phyloP scores from a whole-genome alignment of 139 green algal species.

The Yamagishiella unicocca region DNA sequence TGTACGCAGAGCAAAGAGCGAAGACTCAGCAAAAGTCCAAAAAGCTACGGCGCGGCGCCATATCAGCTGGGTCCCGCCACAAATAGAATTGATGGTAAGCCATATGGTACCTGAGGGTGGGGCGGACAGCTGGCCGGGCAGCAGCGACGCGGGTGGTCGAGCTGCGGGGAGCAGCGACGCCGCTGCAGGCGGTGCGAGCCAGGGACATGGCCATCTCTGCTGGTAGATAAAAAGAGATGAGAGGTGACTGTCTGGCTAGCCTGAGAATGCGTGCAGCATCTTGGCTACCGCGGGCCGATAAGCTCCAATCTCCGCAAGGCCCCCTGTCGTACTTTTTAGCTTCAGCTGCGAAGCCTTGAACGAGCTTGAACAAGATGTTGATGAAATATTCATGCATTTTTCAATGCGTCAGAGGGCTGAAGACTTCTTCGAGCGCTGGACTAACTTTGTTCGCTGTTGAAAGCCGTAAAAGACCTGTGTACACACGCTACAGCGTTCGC shows the following conservation, averaged over 20 bases:
- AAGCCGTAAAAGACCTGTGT: no score
- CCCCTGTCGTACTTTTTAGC: not conserved
- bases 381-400: no score
- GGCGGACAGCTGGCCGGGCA: slow-evolving; percentile 41
- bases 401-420: no score
- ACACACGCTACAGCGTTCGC: no score
- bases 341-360: no score
- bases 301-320: not conserved
- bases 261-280: not conserved
- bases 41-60: not conserved
- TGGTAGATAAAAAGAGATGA: not conserved
- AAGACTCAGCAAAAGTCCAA: not conserved
- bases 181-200: slow-evolving; percentile 41
- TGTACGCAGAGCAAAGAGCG: slow-evolving; percentile 5
- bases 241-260: slow-evolving; percentile 13
- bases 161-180: slow-evolving; percentile 39
- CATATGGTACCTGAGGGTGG: slow-evolving; percentile 38
- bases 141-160: slow-evolving; percentile 29
- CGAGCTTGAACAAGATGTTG: no score
- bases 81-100: not conserved
- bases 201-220: slow-evolving; percentile 46
- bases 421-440: no score
- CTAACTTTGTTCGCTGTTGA: no score
- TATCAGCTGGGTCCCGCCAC: not conserved
- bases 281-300: not conserved